Percentiles rank a stretch among this genome's conserved stretches.
Evolutionary conservation across 2,329 filamentous ascomycete species (phyloP).

Genomic region (Pseudocercospora crystallina): DNA sequence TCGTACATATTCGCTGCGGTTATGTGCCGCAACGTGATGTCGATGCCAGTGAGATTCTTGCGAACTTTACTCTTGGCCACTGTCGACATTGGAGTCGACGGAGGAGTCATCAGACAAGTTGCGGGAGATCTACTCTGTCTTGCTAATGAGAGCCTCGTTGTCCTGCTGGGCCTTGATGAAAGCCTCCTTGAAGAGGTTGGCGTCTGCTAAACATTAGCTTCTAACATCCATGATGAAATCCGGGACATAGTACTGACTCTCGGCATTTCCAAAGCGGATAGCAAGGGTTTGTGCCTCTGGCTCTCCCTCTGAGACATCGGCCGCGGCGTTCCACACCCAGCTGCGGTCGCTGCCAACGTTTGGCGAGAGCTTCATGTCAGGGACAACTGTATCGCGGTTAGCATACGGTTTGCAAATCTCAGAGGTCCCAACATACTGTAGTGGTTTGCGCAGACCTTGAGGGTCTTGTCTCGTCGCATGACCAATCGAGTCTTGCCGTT

Average conservation of each 20-base stretch:
- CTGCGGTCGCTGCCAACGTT: slow-evolving; percentile 97
- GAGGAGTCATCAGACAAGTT: not conserved
- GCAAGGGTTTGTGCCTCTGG: slow-evolving; percentile 93
- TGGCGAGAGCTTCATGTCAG: slow-evolving; percentile 97
- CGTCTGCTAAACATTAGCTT: slow-evolving; percentile 59
- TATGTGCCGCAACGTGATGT: no score
- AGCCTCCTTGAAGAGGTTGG: slow-evolving; percentile 95
- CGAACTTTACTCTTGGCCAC: no score
- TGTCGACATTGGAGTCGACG: not conserved
- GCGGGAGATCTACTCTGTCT: slow-evolving; percentile 22
- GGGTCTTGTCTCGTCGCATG: slow-evolving; percentile 98
- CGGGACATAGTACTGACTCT: slow-evolving; percentile 63
- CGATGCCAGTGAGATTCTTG: no score
- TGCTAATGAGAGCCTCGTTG: slow-evolving; percentile 80
- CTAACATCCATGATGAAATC: not conserved
- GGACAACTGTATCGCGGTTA: slow-evolving; percentile 65
- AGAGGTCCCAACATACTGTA: slow-evolving; percentile 68
- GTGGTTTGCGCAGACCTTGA: slow-evolving; percentile 99
- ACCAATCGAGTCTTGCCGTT: slow-evolving; percentile 96
- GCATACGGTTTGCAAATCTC: slow-evolving; percentile 11
- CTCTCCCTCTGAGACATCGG: slow-evolving; percentile 97
- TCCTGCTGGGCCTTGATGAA: slow-evolving; percentile 97
- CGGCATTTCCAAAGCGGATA: slow-evolving; percentile 95
- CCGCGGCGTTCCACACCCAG: slow-evolving; percentile 98
- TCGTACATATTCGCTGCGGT: no score